Base-by-base conservation (phyloP, 495 filamentous ascomycete species). In the Rhypophila decipiens region DNA sequence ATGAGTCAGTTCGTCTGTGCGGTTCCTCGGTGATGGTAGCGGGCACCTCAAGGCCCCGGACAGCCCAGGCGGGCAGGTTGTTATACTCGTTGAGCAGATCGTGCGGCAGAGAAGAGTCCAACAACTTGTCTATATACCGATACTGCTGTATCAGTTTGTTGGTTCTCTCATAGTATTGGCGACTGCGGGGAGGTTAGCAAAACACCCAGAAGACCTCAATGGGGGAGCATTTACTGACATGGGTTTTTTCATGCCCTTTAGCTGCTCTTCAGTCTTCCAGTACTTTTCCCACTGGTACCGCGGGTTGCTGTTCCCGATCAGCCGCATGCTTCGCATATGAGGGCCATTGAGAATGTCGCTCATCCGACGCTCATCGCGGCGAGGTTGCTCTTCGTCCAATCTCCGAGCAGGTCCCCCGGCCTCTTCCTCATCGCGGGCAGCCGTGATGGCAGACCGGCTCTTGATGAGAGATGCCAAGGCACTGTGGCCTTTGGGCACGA, bases 41-140 rank as follows among this genome's bases (percentile, higher is more conserved):
- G 0, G 80, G 80, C 12, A 83, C 67, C 37, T 77, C 67, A 18
- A 82, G 55, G 24, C 61, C 61, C 29, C 52, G 49, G 53, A 67
- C 66, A 41, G 59, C 66, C 15, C 63, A 71, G 7, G 57, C 61
- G 22, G 68, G 57, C 47, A 78, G 67, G 38, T 79, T 59, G 44
- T 78, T 77, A 64, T 96, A 96, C 56, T 95, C 90, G 55, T 93
- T 87, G 42, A 96, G 79, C 13, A 96, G 70, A 57, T 86, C 80
- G 50, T 89, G 88, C 1, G 90, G 88, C 5, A 95, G 70, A 5
- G 88, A 90, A 11, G 88, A 94, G 64, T 94, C 89, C 27, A 96
- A 76, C 17, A 96, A 68, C n/a, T 85, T 77, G 64, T 96, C 90
- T 52, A 95, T 94, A 57, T 91, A 95, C 39, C 88, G 74, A 61